These are phyloP conservation scores for Ulota crispa DNA, from an alignment of 225 moss, liverwort and hornwort genomes.

Conservation along the genomic window DNA sequence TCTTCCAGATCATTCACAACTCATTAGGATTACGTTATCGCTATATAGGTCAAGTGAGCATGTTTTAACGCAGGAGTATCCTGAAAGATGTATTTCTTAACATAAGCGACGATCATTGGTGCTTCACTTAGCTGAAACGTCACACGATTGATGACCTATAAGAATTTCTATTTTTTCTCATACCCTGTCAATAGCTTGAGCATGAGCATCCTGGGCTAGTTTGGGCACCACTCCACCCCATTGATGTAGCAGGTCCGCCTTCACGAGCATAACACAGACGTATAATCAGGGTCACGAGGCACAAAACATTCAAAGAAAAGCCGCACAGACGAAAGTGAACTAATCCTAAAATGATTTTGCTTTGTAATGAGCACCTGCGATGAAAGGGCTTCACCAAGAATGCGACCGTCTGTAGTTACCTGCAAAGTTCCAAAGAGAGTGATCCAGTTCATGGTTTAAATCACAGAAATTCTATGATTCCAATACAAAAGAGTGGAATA, in stretches of 20 bases:
- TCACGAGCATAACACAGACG: slow-evolving; percentile 17
- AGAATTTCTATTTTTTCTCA: slow-evolving; percentile 7
- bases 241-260: slow-evolving; percentile 86
- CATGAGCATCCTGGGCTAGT: slow-evolving; percentile 89
- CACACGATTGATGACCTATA: not conserved
- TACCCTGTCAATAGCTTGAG: slow-evolving; percentile 88
- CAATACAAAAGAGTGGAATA: not conserved
- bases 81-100: not conserved
- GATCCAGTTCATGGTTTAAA: not conserved
- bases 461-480: not conserved
- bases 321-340: not conserved
- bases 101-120: not conserved
- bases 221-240: slow-evolving; percentile 99
- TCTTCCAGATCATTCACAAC: slow-evolving; percentile 25
- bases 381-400: slow-evolving; percentile 88
- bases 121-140: not conserved
- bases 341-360: not conserved
- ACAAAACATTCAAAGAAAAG: not conserved
- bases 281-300: not conserved
- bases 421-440: slow-evolving; percentile 25
- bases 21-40: slow-evolving; percentile 13
- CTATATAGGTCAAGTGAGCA: slow-evolving; percentile 10
- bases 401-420: slow-evolving; percentile 78
- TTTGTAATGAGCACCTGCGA: slow-evolving; percentile 66
- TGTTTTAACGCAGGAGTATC: not conserved